phyloP scores from a whole-genome alignment of 1,139 yeast species.

The Blastobotrys persicus region DNA sequence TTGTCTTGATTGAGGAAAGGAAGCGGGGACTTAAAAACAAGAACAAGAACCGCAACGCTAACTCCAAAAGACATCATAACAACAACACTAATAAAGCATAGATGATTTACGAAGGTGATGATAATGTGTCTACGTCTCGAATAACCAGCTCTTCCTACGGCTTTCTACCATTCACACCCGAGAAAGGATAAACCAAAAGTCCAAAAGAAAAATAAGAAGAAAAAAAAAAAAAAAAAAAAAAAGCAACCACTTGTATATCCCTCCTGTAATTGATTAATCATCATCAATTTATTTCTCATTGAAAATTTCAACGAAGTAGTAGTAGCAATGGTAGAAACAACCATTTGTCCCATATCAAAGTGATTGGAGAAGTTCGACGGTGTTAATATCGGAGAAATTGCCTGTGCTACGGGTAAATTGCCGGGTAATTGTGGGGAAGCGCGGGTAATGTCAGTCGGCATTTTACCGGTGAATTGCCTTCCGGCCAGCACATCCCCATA shows the following conservation, averaged over 20 bases:
- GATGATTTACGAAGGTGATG: too few species aligned
- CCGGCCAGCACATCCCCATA: neutral
- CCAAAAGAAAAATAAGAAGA: conserved; percentile 12
- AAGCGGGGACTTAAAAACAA: conserved; percentile 32
- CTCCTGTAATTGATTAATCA: conserved; percentile 2
- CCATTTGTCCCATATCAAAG: too few species aligned
- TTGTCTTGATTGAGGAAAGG: conserved; percentile 35
- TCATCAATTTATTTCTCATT: neutral
- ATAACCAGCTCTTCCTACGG: too few species aligned
- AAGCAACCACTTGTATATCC: neutral
- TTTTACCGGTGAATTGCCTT: neutral
- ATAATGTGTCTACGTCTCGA: too few species aligned
- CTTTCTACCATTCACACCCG: neutral
- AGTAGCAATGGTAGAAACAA: too few species aligned
- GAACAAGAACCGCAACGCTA: conserved; percentile 13
- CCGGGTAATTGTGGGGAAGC: neutral
- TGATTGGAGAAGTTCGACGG: too few species aligned
- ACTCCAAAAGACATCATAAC: conserved; percentile 14
- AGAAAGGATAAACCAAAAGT: neutral
- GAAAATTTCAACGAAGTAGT: too few species aligned
- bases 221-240: neutral
- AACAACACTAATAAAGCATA: conserved; percentile 12
- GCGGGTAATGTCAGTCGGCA: neutral
- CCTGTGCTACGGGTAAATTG: neutral
- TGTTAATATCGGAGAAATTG: neutral